Evolutionary conservation across 805 yeast species (phyloP).

Genomic region (Sporopachydermia lactativora): DNA sequence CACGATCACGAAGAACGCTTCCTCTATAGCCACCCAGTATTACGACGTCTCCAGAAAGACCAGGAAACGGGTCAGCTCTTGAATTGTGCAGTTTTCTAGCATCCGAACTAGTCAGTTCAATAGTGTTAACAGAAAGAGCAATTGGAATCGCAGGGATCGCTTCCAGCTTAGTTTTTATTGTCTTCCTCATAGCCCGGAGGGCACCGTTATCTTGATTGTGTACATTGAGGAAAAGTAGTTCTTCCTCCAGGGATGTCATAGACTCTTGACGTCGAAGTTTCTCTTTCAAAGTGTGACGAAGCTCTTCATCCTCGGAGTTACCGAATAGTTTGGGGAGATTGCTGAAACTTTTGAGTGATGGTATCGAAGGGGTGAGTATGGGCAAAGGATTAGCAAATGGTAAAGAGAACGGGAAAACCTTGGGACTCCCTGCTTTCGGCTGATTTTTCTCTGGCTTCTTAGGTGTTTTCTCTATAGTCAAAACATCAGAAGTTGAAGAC

Average conservation of each 20-base stretch:
- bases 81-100: conserved; percentile 3
- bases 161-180: conserved; percentile 34
- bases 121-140: too few relatives aligned
- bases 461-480: too few relatives aligned
- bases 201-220: conserved; percentile 49
- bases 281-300: conserved; percentile 21
- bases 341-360: background rate
- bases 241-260: conserved; percentile 50
- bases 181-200: conserved; percentile 52
- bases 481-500: too few relatives aligned
- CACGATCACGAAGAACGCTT: conserved; percentile 50
- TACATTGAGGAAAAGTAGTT: conserved; percentile 34
- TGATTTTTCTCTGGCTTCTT: too few relatives aligned
- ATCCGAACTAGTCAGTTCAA: conserved; percentile 7
- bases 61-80: conserved; percentile 14
- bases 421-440: too few relatives aligned
- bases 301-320: conserved; percentile 15
- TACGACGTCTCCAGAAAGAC: conserved; percentile 64
- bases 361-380: background rate
- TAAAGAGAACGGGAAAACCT: background rate
- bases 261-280: conserved; percentile 40
- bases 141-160: conserved; percentile 19
- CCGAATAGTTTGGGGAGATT: background rate
- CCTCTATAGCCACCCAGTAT: conserved; percentile 87
- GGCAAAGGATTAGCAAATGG: background rate